A percentile compares a stretch with the other conserved stretches of the same genome.
phyloP scores from a whole-genome alignment of 139 green algal genomes.

The Coelastrella sp. region DNA sequence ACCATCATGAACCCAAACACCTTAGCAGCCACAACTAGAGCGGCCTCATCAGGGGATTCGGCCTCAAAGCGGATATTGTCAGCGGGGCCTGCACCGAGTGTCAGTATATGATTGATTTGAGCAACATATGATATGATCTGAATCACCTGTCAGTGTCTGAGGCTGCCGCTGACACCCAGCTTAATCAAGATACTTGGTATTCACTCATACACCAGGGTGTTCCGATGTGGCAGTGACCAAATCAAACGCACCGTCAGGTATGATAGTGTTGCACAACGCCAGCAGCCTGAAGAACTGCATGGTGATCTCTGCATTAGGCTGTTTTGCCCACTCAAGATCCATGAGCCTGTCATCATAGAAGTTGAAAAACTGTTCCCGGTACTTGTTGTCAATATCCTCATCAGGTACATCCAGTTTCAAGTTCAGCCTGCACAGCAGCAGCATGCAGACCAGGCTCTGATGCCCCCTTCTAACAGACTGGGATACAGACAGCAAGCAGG shows the following conservation, averaged over 20 bases:
- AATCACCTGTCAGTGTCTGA: too few species aligned
- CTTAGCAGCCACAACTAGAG: constrained; percentile 83
- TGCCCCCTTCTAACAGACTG: neutral
- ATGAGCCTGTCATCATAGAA: constrained; percentile 88
- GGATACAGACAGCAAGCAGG: neutral
- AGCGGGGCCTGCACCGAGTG: constrained; percentile 13
- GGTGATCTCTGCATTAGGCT: constrained; percentile 50
- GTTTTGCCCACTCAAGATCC: constrained; percentile 71
- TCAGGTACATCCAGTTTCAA: constrained; percentile 40
- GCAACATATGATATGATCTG: too few species aligned
- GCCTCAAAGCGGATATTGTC: constrained; percentile 72
- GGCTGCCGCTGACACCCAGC: too few species aligned
- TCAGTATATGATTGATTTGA: too few species aligned
- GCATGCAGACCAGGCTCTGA: neutral
- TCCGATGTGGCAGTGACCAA: neutral
- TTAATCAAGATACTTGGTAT: too few species aligned
- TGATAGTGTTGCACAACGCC: constrained; percentile 86
- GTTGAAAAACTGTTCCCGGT: constrained; percentile 78
- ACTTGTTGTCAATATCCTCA: constrained; percentile 37
- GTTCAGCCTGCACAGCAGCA: constrained; percentile 48
- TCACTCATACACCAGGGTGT: neutral
- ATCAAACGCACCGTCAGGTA: constrained; percentile 62
- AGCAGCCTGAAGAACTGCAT: constrained; percentile 81
- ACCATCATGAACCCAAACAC: constrained; percentile 82
- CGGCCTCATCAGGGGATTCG: constrained; percentile 88